Base-by-base conservation (phyloP, 148 eudicot genomes). In the Selenicereus undatus region DNA sequence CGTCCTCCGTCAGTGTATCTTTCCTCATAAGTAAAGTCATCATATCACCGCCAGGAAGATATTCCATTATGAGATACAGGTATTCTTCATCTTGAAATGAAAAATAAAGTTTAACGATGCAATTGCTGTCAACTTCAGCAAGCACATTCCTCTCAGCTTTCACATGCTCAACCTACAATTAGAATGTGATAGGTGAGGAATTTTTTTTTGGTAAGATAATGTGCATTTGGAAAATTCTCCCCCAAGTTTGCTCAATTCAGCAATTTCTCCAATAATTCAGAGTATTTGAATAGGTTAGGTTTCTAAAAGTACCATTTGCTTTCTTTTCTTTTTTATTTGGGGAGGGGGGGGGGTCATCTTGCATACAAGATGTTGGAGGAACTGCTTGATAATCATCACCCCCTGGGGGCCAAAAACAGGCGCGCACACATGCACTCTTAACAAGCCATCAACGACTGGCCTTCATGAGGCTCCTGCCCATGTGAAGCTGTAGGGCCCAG, bases 11-110 rank as follows among this genome's bases (percentile, higher is more conserved):
- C 82, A 95, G 87, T 66, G 90, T 95, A 74, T 95, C 98, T 88
- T 95, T 95, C 84, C 98, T 91, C 98, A 95, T 95, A 69, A 95
- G 91, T 78, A 95, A 85, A 27, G 97, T 95, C 98, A 95, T 95
- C 97, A 95, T 91, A 87, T 95, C 98, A 85, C 98, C 98, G 75
- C 98, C 98, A 71, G 98, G 97, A 82, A 95, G 91, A 91, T 95
- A 95, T 85, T 95, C 98, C 98, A 95, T 95, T 70, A 93, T 91
- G 74, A 95, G 96, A 86, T 95, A 95, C 62, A 95, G 76, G 82
- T 82, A 92, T 77, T 95, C 98, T 4, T 90, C 94, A 89, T 95
- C 98, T 88, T 95, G 98, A 82, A 95, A 95, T 79, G 98, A 95
- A 85, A 89, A 95, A 86, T 95, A 95, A 35, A 95, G 90, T 88